phyloP scores from a whole-genome alignment of 164 flowering plant species.

The Aristolochia fimbriata region DNA sequence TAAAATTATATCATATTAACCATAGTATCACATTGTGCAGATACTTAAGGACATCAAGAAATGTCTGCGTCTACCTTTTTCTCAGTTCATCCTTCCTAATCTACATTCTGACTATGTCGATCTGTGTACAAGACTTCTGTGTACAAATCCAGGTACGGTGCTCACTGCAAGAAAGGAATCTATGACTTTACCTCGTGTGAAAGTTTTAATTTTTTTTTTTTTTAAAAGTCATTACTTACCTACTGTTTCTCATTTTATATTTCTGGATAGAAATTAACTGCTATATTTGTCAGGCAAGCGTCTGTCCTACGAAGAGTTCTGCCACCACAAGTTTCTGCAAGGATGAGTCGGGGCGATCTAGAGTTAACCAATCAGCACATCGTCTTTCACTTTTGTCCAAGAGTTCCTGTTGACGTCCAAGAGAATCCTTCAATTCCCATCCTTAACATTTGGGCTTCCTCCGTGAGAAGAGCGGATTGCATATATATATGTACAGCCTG shows the following conservation, averaged over 20 bases:
- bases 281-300: constrained; percentile 8
- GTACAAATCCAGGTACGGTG: constrained; percentile 36
- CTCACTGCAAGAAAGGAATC: not conserved
- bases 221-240: too few relatives aligned
- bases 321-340: constrained; percentile 32
- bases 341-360: constrained; percentile 3
- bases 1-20: too few relatives aligned
- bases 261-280: not conserved
- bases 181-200: constrained; percentile 1
- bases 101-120: constrained; percentile 44
- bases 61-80: constrained; percentile 39
- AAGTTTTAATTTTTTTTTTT: too few relatives aligned
- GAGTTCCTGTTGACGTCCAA: too few relatives aligned
- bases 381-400: too few relatives aligned
- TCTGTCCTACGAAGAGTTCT: constrained; percentile 46
- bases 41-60: constrained; percentile 37
- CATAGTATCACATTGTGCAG: constrained; percentile 14
- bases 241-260: too few relatives aligned
- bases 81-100: constrained; percentile 20
- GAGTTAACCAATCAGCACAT: too few relatives aligned
- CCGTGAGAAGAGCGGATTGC: too few relatives aligned
- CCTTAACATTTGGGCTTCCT: too few relatives aligned
- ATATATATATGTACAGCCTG: too few relatives aligned
- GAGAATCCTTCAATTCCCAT: too few relatives aligned
- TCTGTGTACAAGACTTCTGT: constrained; percentile 42